Base-by-base conservation (phyloP, 768 basidiomycete species). In the Hericium erinaceus region DNA sequence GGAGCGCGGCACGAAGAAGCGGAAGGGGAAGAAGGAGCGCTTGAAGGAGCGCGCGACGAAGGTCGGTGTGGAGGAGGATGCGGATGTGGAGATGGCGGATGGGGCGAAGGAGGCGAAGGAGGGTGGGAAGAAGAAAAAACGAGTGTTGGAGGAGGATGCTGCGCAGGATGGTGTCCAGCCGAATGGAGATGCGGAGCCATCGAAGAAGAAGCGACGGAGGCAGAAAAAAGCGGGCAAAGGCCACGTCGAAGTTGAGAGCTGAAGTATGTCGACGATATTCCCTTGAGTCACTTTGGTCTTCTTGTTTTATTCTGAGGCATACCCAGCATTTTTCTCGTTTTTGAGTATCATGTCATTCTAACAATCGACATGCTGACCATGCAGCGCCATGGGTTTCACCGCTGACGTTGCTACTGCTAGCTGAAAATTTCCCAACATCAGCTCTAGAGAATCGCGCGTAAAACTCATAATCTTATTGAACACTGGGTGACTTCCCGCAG, bases 1-100 rank as follows among this genome's bases (percentile, higher is more conserved):
- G 16, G 59, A 56, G 44, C 63, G 64, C 9, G 64, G 59, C 54
- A 62, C 64, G 48, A 70, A 68, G 61, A 72, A 71, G 46, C 65
- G 59, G 58, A 87, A 85, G 75, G 85, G 85, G 12, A 86, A 80
- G 77, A 87, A 86, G 70, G 85, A 87, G 69, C 75, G 85, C 39
- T 71, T 78, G 73, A 80, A 74, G 61, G 61, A 75, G 63, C 84
- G 77, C 63, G 73, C 65, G 33, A 67, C 63, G 28, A 69, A 48
- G 37, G 66, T 57, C 16, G 61, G 57, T 12, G 55, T 39, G 4
- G 64, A 49, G 1, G 63, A 39, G 13, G 61, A 61, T 28, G 48
- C 48, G 1, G 58, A n/a, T 41, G 22, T 26, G 20, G 49, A 51
- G 10, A 51, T 51, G 22, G 44, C 18, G n/a, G 49, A 24, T 22